A percentile compares a stretch with the other conserved stretches of the same genome.
These are phyloP conservation scores for Groenewaldozyma tartarivorans DNA, from an alignment of 805 yeast species.

Conservation along the genomic window DNA sequence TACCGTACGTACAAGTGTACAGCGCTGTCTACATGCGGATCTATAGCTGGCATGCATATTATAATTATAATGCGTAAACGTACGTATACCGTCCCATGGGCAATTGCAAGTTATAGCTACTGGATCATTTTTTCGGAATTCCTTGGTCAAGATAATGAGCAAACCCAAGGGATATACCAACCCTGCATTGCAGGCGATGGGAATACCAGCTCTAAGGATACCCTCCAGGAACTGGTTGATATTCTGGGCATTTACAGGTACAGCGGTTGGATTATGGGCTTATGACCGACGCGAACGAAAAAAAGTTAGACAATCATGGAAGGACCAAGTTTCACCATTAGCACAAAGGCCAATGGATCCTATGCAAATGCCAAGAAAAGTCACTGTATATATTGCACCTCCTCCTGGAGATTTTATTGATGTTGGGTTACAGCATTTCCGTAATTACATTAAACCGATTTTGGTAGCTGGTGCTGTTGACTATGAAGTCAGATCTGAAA, in stretches of 20 bases:
- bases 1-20: no score
- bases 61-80: no score
- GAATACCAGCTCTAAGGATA: conserved; percentile 62
- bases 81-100: no score
- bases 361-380: conserved; percentile 55
- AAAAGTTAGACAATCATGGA: conserved; percentile 54
- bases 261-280: conserved; percentile 61
- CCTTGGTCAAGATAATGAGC: conserved; percentile 5
- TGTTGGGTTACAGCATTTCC: conserved; percentile 61
- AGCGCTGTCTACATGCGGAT: no score
- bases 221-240: conserved; percentile 93
- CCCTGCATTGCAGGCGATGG: conserved; percentile 45
- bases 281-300: conserved; percentile 74
- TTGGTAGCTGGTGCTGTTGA: conserved; percentile 78
- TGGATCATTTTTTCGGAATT: no score
- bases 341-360: conserved; percentile 41
- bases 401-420: conserved; percentile 90
- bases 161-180: conserved; percentile 14
- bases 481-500: conserved; percentile 65
- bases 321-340: conserved; percentile 45
- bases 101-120: no score
- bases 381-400: conserved; percentile 85
- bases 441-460: conserved; percentile 76
- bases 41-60: no score
- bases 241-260: conserved; percentile 65